phyloP scores from a whole-genome alignment of 805 yeast species.

The Debaryomyces prosopidis region DNA sequence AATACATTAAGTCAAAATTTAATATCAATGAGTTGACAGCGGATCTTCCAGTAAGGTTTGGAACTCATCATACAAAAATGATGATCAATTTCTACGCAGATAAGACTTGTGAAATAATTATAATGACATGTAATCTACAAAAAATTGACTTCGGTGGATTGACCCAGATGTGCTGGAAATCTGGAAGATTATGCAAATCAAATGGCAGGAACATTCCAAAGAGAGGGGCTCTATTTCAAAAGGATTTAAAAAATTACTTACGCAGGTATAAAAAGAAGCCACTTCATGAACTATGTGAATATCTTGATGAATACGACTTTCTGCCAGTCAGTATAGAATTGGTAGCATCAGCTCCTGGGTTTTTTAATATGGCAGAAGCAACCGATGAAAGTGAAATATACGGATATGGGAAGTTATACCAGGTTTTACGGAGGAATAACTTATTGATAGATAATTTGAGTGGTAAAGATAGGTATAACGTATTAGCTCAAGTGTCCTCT shows the following conservation, averaged over 20 bases:
- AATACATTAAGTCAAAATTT: constrained; percentile 15
- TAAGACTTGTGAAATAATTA: constrained; percentile 47
- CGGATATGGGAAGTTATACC: constrained; percentile 51
- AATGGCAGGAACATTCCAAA: constrained; percentile 9
- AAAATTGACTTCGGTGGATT: constrained; percentile 53
- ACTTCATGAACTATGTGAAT: constrained; percentile 25
- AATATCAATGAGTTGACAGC: constrained; percentile 34
- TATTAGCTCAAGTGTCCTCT: constrained; percentile 49
- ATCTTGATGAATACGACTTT: constrained; percentile 44
- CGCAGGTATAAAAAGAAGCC: constrained; percentile 35
- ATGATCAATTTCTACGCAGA: constrained; percentile 57
- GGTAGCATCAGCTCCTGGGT: constrained; percentile 57
- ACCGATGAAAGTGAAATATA: constrained; percentile 27
- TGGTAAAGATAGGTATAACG: constrained; percentile 18
- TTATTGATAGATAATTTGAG: constrained; percentile 21
- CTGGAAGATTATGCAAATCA: constrained; percentile 39
- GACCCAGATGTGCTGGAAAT: constrained; percentile 68
- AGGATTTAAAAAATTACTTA: constrained; percentile 47
- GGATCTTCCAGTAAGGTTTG: constrained; percentile 32
- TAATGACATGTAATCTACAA: constrained; percentile 63
- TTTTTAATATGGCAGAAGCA: constrained; percentile 14
- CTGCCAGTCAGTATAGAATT: constrained; percentile 49
- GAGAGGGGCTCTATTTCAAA: constrained; percentile 38
- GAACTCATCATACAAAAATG: constrained; percentile 67
- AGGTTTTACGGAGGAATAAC: constrained; percentile 35